phyloP scores from a whole-genome alignment of 495 filamentous ascomycete genomes.

The Xylaria venustula region DNA sequence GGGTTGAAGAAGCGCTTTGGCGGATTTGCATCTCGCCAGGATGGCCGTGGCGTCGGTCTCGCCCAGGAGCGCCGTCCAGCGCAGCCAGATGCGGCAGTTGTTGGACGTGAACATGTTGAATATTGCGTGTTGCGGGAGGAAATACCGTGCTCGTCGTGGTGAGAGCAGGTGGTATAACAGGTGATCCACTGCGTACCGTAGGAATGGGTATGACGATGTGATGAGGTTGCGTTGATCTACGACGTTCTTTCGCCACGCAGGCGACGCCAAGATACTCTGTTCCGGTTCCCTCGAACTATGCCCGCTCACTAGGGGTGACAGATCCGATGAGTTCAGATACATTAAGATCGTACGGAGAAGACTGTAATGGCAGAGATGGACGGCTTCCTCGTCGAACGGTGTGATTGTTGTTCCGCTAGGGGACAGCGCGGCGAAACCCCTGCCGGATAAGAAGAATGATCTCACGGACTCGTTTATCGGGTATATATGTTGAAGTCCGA shows the following conservation, averaged over 20 bases:
- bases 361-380: slow-evolving; percentile 34
- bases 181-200: slow-evolving; percentile 36
- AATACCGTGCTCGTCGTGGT: slow-evolving; percentile 32
- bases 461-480: slow-evolving; percentile 34
- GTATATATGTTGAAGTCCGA: slow-evolving; percentile 33
- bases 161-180: slow-evolving; percentile 35
- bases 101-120: slow-evolving; percentile 23
- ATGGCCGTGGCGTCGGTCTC: slow-evolving; percentile 25
- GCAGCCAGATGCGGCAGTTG: slow-evolving; percentile 33
- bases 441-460: slow-evolving; percentile 36
- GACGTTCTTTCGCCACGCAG: slow-evolving; percentile 13
- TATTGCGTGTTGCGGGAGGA: slow-evolving; percentile 34
- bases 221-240: slow-evolving; percentile 28
- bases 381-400: slow-evolving; percentile 17
- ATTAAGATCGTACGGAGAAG: slow-evolving; percentile 33
- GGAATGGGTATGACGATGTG: slow-evolving; percentile 34
- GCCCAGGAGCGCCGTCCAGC: slow-evolving; percentile 37
- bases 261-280: not conserved
- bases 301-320: slow-evolving; percentile 27
- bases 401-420: not conserved
- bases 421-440: slow-evolving; percentile 33
- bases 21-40: slow-evolving; percentile 15
- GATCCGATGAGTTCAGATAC: slow-evolving; percentile 39
- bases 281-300: not conserved
- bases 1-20: slow-evolving; percentile 25